These are phyloP conservation scores for Lentinula sp. DNA, from an alignment of 768 basidiomycete species.

Conservation along the genomic window DNA sequence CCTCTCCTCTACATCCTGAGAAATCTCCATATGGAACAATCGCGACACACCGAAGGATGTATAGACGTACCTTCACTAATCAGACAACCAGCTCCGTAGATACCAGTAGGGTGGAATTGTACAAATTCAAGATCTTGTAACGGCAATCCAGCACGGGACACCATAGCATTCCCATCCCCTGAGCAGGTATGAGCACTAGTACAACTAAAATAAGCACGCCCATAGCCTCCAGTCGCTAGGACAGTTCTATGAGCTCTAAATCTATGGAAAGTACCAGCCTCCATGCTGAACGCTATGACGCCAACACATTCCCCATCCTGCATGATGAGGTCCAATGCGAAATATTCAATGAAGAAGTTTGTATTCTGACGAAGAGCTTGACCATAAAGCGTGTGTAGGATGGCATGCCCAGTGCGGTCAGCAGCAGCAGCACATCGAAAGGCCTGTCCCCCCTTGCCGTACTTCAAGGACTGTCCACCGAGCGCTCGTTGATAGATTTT, in stretches of 20 bases:
- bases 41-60: background rate
- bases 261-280: slow-evolving; percentile 97
- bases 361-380: slow-evolving; percentile 99
- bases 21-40: background rate
- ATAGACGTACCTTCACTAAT: slow-evolving; percentile 83
- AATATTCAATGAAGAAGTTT: slow-evolving; percentile 99
- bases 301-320: slow-evolving; percentile 98
- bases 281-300: slow-evolving; percentile 99
- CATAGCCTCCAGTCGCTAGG: slow-evolving; percentile 96
- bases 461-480: slow-evolving; percentile 95
- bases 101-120: slow-evolving; percentile 99
- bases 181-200: slow-evolving; percentile 99
- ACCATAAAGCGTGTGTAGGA: slow-evolving; percentile 97
- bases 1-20: slow-evolving; percentile 95
- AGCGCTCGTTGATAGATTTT: slow-evolving; percentile 99
- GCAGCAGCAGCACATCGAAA: slow-evolving; percentile 98
- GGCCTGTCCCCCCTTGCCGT: slow-evolving; percentile 96
- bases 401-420: slow-evolving; percentile 96
- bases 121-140: slow-evolving; percentile 98
- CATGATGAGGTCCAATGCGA: slow-evolving; percentile 99
- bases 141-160: slow-evolving; percentile 91
- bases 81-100: slow-evolving; percentile 97
- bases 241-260: slow-evolving; percentile 99
- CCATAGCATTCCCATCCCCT: slow-evolving; percentile 99
- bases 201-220: slow-evolving; percentile 97